Percentiles rank a stretch among this genome's conserved stretches.
Conservation (phyloP, 1,139 yeast species). For the Petasospora rhodanensis region DNA sequence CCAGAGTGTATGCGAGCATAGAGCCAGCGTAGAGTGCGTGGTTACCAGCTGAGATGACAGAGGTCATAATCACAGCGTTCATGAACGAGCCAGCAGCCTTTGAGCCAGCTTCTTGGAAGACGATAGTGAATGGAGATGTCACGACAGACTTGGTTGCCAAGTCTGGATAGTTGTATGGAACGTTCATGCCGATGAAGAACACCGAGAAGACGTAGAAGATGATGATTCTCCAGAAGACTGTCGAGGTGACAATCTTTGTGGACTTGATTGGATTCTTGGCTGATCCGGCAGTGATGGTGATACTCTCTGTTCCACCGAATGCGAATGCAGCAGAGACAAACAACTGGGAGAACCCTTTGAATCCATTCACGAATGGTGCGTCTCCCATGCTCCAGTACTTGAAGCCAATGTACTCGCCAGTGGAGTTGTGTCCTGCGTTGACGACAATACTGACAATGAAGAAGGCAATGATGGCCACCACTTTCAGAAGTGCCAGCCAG, state of each 20-base stretch:
- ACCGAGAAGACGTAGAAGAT: constrained; percentile 42
- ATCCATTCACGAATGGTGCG: constrained; percentile 40
- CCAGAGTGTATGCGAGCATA: constrained; percentile 45
- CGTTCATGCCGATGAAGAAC: constrained; percentile 42
- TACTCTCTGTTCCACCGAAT: constrained; percentile 63
- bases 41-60: constrained; percentile 60
- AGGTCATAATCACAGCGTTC: constrained; percentile 48
- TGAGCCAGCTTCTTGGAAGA: constrained; percentile 42
- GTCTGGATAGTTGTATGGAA: constrained; percentile 41
- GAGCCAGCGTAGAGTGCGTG: constrained; percentile 56
- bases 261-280: constrained; percentile 52
- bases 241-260: constrained; percentile 54
- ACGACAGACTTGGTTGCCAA: constrained; percentile 40
- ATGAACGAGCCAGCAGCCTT: constrained; percentile 50
- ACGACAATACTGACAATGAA: constrained; percentile 45
- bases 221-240: constrained; percentile 52
- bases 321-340: constrained; percentile 62
- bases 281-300: constrained; percentile 65
- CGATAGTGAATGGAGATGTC: constrained; percentile 65
- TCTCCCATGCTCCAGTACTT: constrained; percentile 44
- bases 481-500: constrained; percentile 60
- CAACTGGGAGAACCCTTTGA: constrained; percentile 37
- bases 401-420: constrained; percentile 44
- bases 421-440: constrained; percentile 40
- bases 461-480: constrained; percentile 49